Evolutionary conservation across 2,329 filamentous ascomycete genomes (phyloP), one percentile per base, ranked within the genome.

Genomic region (Byssothecium circinans): DNA sequence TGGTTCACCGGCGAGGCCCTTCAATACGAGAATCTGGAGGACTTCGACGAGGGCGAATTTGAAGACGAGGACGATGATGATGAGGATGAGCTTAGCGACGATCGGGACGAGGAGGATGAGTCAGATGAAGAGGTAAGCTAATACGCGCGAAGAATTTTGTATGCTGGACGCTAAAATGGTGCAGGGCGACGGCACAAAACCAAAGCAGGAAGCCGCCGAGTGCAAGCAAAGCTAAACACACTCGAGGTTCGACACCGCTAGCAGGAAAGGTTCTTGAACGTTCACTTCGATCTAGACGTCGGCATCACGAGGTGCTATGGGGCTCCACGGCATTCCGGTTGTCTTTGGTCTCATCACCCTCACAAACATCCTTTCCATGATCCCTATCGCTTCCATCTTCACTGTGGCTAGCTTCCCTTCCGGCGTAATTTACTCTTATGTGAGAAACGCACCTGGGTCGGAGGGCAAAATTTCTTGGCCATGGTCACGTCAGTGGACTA

Each of bases 1-100:
- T 99, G 94, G 94, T 99, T 99, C 74, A 99, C 94, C 43, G 94
- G 94, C 49, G 94, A 99, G 78, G 94, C 94, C 60, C 85, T 99
- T 56, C 91, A 94, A 62, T 99, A 90, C 64, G 94, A 99, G 80
- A 92, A 96, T 72, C 75, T 96, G 52, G 88, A 95, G 45, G 91
- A 92, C 53, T 79, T 91, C 55, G 87, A 91, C 46, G 87, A 87
- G 64, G 88, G 86, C 54, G 89, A 89, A 56, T 90, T 88, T 58
- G 88, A 92, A 50, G 91, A 95, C 43, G 91, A 96, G 22, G 90
- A 95, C 15, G 92, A 96, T 43, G 91, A 96, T 49, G 91, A 95
- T 43, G 88, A 91, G 56, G 89, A 95, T 52, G 89, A 95, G 57
- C 79, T 88, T 49, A 89, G 87, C 65, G 87, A 91, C 52, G 88